phyloP scores from a whole-genome alignment of 2,329 filamentous ascomycete genomes.

The Sordariomycetes sp. region DNA sequence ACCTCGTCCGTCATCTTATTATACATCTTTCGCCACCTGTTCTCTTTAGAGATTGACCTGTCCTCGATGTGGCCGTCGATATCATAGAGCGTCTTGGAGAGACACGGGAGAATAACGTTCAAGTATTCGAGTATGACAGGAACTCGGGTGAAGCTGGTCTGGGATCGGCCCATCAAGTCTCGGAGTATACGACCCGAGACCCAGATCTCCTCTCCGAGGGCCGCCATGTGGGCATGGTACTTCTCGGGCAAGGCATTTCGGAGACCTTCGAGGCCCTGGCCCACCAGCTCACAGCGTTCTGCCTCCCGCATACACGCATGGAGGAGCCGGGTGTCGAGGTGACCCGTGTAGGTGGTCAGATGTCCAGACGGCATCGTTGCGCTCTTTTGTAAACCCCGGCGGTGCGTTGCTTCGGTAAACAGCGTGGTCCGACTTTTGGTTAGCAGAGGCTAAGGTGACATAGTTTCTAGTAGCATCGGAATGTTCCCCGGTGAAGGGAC shows the following conservation, averaged over 20 bases:
- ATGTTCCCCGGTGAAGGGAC: neutral
- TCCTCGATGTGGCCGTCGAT: conserved; percentile 39
- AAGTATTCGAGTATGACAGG: conserved; percentile 40
- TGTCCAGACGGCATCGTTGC: neutral
- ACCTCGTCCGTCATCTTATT: conserved; percentile 39
- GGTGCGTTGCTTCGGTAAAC: neutral
- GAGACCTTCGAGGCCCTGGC: conserved; percentile 32
- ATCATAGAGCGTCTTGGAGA: conserved; percentile 36
- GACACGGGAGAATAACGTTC: conserved; percentile 40
- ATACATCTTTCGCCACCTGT: conserved; percentile 46
- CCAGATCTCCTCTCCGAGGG: conserved; percentile 32
- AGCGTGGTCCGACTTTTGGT: neutral
- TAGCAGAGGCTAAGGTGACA: neutral
- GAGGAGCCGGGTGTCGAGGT: conserved; percentile 20
- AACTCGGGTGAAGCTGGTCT: conserved; percentile 34
- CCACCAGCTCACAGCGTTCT: conserved; percentile 33
- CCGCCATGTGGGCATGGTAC: conserved; percentile 31
- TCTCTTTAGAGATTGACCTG: conserved; percentile 27
- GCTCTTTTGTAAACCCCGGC: neutral
- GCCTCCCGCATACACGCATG: conserved; percentile 41
- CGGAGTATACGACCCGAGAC: conserved; percentile 30
- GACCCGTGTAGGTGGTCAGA: neutral
- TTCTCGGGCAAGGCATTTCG: conserved; percentile 25
- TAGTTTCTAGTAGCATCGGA: neutral
- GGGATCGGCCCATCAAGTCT: conserved; percentile 39